phyloP scores from a whole-genome alignment of 2,329 filamentous ascomycete genomes.

The Monilinia fructicola region DNA sequence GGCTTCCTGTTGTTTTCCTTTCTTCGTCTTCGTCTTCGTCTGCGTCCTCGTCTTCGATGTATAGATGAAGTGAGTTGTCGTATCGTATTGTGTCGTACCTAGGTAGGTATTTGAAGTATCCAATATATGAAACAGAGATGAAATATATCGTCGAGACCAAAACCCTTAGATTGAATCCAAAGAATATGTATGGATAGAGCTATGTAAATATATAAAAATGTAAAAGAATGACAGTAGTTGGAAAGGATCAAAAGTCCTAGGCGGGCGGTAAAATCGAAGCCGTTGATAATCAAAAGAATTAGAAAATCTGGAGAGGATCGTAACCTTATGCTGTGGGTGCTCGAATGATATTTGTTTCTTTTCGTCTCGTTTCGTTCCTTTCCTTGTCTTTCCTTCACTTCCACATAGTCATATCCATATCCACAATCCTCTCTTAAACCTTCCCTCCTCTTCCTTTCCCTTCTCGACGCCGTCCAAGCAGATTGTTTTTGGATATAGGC shows the following conservation, averaged over 20 bases:
- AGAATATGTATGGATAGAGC: background rate
- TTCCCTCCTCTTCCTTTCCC: background rate
- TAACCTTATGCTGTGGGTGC: background rate
- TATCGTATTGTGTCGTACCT: background rate
- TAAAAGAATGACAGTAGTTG: slow-evolving; percentile 22
- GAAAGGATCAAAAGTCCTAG: background rate
- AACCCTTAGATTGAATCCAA: background rate
- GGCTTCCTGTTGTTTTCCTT: background rate
- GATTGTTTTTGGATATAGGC: background rate
- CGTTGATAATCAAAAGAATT: background rate
- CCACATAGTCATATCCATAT: background rate
- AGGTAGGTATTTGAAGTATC: background rate
- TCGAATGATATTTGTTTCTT: slow-evolving; percentile 5
- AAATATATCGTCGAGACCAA: background rate
- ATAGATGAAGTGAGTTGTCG: background rate
- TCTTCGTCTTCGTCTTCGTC: background rate
- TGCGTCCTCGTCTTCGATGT: background rate
- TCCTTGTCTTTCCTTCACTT: background rate
- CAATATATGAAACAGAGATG: background rate
- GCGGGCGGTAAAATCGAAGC: slow-evolving; percentile 2
- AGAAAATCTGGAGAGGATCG: background rate
- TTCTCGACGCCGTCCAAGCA: slow-evolving; percentile 1
- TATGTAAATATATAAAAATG: background rate
- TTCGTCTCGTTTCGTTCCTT: background rate
- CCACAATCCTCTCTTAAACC: background rate